These are phyloP conservation scores for Calonectria pauciramosa DNA, from an alignment of 2,329 filamentous ascomycete species.

Conservation along the genomic window DNA sequence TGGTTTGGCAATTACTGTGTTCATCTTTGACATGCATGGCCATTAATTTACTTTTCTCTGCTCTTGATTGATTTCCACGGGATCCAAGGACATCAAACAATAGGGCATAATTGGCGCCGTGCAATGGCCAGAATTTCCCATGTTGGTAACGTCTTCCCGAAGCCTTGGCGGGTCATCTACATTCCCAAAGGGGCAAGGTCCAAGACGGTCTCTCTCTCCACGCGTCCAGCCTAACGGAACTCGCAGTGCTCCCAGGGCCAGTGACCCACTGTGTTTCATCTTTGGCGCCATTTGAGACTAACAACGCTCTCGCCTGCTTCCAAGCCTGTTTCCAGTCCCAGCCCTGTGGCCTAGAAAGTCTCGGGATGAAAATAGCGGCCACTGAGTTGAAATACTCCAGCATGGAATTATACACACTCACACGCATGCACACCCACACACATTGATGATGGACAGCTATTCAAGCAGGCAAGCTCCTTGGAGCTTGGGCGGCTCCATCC, in stretches of 20 bases:
- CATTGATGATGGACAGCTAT: neutral
- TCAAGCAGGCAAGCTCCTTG: constrained; percentile 13
- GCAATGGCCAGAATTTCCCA: neutral
- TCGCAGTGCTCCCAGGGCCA: constrained; percentile 6
- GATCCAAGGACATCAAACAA: neutral
- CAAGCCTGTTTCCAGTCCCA: neutral
- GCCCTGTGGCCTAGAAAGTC: neutral
- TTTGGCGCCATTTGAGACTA: constrained; percentile 30
- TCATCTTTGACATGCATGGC: neutral
- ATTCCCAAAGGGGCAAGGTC: constrained; percentile 29
- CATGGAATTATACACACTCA: neutral
- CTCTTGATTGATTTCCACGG: neutral
- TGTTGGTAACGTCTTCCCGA: neutral
- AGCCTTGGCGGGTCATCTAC: constrained; percentile 7
- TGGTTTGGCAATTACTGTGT: neutral
- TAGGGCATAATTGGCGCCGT: neutral
- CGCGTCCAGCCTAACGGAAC: constrained; percentile 23
- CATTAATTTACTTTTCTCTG: neutral
- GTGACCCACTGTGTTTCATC: constrained; percentile 43
- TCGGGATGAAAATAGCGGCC: neutral
- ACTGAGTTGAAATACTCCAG: neutral
- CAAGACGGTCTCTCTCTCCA: constrained; percentile 29
- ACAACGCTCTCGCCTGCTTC: constrained; percentile 13
- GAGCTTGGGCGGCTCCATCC: constrained; percentile 4
- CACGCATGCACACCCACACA: no score